phyloP scores from a whole-genome alignment of 192 early-diverging fungal genomes.

The Podila verticillata region DNA sequence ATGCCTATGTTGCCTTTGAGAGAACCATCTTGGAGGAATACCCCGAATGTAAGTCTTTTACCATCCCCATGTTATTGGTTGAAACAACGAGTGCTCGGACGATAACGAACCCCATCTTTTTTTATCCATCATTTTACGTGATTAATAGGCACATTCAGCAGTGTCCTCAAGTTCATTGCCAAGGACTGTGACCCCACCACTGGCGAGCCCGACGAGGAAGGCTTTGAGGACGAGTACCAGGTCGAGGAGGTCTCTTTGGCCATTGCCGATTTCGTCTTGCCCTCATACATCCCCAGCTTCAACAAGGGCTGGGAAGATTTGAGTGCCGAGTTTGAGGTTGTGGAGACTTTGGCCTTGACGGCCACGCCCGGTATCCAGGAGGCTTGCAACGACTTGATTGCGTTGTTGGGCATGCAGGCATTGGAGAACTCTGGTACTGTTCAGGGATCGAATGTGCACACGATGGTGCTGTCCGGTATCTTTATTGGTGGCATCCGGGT shows the following conservation, averaged over 20 bases:
- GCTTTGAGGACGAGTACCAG: slow-evolving; percentile 95
- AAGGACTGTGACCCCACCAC: slow-evolving; percentile 97
- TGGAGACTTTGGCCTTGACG: slow-evolving; percentile 91
- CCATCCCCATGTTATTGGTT: neutral
- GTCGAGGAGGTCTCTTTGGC: slow-evolving; percentile 88
- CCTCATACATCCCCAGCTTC: slow-evolving; percentile 87
- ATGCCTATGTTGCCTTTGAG: slow-evolving; percentile 90
- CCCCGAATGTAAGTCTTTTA: slow-evolving; percentile 62
- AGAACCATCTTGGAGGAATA: slow-evolving; percentile 66
- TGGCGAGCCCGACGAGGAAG: slow-evolving; percentile 91
- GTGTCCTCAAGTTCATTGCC: slow-evolving; percentile 87
- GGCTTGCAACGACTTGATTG: slow-evolving; percentile 75
- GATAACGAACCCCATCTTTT: too few species aligned
- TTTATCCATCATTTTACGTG: too few species aligned
- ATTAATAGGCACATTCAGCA: slow-evolving; percentile 76
- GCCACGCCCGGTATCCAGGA: slow-evolving; percentile 77
- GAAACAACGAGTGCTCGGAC: too few species aligned
- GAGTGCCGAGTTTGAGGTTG: slow-evolving; percentile 72
- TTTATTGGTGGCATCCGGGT: slow-evolving; percentile 85
- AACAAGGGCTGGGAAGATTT: slow-evolving; percentile 81
- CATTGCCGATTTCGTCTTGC: slow-evolving; percentile 89
- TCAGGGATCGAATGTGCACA: slow-evolving; percentile 81
- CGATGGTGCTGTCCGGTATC: slow-evolving; percentile 84
- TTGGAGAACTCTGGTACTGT: slow-evolving; percentile 78
- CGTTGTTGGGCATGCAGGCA: slow-evolving; percentile 89